Percentiles rank a stretch among this genome's conserved stretches.
phyloP scores from a whole-genome alignment of 2,329 filamentous ascomycete genomes.

The Sclerotinia glacialis region DNA sequence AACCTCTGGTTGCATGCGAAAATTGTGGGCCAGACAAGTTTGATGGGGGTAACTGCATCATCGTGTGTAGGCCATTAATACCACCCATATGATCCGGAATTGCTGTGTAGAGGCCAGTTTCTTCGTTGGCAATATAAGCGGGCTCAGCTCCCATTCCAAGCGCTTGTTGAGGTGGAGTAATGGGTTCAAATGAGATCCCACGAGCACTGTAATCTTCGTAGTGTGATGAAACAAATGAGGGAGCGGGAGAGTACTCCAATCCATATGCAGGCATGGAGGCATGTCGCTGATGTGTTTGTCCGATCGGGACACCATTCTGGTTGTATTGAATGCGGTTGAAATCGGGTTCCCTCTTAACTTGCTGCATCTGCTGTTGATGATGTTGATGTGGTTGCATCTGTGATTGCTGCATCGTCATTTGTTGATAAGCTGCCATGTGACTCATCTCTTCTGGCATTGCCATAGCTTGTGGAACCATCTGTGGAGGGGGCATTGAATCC shows the following conservation, averaged over 20 bases:
- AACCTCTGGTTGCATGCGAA: slow-evolving; percentile 64
- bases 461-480: slow-evolving; percentile 67
- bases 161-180: slow-evolving; percentile 91
- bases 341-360: slow-evolving; percentile 87
- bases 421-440: slow-evolving; percentile 63
- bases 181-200: slow-evolving; percentile 91
- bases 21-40: slow-evolving; percentile 80
- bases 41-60: slow-evolving; percentile 87
- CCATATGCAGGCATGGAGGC: slow-evolving; percentile 96
- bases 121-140: slow-evolving; percentile 96
- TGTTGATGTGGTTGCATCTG: slow-evolving; percentile 55
- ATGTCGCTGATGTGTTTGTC: slow-evolving; percentile 83
- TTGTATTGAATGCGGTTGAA: slow-evolving; percentile 82
- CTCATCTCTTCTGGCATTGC: slow-evolving; percentile 59
- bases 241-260: slow-evolving; percentile 95
- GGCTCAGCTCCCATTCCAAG: slow-evolving; percentile 80
- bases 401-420: slow-evolving; percentile 62
- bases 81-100: slow-evolving; percentile 80
- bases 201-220: slow-evolving; percentile 98
- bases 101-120: slow-evolving; percentile 91
- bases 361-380: slow-evolving; percentile 62
- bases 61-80: slow-evolving; percentile 74
- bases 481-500: slow-evolving; percentile 90
- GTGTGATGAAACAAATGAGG: slow-evolving; percentile 97
- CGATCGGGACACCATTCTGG: slow-evolving; percentile 82